Conservation (phyloP, 306 rosid species). For the Trichosanthes truncata region DNA sequence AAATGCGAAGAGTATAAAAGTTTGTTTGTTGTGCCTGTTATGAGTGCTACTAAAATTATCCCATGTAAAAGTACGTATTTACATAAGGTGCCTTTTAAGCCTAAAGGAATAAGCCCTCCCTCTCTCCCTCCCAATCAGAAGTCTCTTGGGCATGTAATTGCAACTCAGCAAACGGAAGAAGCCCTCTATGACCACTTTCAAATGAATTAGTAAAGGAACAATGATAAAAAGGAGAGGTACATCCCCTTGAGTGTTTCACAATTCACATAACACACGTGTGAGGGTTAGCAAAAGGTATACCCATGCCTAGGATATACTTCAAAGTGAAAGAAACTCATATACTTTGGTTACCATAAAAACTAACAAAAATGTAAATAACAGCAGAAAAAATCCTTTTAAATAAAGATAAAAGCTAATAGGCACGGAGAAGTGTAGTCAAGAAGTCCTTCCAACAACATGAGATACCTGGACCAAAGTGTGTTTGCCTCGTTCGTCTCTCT, state of each 20-base stretch:
- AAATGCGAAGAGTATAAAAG: not conserved
- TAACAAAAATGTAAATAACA: not conserved
- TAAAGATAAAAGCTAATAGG: not conserved
- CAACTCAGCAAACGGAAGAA: not conserved
- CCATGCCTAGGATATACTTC: not conserved
- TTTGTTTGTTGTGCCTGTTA: not conserved
- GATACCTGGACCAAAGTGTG: conserved; percentile 74
- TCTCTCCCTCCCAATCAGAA: not conserved
- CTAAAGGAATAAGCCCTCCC: no score
- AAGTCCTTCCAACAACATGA: not conserved
- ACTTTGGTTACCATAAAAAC: not conserved
- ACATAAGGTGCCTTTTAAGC: no score
- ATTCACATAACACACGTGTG: not conserved
- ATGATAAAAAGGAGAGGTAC: not conserved
- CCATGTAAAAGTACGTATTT: no score
- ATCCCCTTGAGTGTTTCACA: not conserved
- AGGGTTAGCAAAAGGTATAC: not conserved
- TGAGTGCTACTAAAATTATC: not conserved
- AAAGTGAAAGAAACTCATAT: not conserved
- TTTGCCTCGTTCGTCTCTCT: conserved; percentile 45
- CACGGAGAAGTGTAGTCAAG: not conserved
- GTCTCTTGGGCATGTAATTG: not conserved
- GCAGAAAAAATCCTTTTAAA: not conserved
- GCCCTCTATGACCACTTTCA: not conserved
- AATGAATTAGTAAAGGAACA: not conserved